phyloP scores from a whole-genome alignment of 495 filamentous ascomycete genomes.

The Penicillium verhagenii region DNA sequence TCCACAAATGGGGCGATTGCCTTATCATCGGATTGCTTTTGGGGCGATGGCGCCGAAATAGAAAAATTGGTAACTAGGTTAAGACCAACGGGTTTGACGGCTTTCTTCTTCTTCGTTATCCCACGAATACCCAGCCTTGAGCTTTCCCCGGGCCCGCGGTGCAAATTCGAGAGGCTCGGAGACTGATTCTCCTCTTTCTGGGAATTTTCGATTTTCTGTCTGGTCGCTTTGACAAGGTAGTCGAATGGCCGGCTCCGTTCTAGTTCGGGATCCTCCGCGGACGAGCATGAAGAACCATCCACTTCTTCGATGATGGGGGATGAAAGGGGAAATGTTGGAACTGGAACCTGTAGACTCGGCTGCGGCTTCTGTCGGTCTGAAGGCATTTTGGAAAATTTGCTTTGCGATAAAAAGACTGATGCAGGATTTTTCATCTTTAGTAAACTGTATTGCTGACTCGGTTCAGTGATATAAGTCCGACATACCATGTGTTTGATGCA shows the following conservation, averaged over 20 bases:
- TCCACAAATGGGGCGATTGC: constrained; percentile 32
- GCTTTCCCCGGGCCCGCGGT: background rate
- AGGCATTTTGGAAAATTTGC: constrained; percentile 22
- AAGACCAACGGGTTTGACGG: constrained; percentile 53
- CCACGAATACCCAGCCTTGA: constrained; percentile 18
- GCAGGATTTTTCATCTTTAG: background rate
- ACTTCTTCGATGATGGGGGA: constrained; percentile 48
- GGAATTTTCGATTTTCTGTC: constrained; percentile 24
- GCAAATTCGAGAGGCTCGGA: constrained; percentile 4
- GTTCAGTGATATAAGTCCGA: background rate
- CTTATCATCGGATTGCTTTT: background rate
- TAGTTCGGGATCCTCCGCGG: constrained; percentile 32
- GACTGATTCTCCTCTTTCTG: constrained; percentile 10
- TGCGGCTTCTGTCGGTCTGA: constrained; percentile 24
- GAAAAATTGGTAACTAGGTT: constrained; percentile 61
- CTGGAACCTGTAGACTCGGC: constrained; percentile 31
- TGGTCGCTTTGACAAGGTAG: constrained; percentile 28
- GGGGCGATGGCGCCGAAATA: constrained; percentile 13
- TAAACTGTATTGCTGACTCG: background rate
- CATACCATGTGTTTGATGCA: constrained; percentile 18
- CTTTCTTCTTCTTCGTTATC: constrained; percentile 45
- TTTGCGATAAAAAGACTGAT: constrained; percentile 2
- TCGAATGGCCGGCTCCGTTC: constrained; percentile 32
- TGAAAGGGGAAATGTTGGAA: constrained; percentile 42
- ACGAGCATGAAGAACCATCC: constrained; percentile 36